Percentiles rank a stretch among this genome's conserved stretches.
These are phyloP conservation scores for Rhizophora mangle DNA, from an alignment of 345 rosid species.

Conservation along the genomic window DNA sequence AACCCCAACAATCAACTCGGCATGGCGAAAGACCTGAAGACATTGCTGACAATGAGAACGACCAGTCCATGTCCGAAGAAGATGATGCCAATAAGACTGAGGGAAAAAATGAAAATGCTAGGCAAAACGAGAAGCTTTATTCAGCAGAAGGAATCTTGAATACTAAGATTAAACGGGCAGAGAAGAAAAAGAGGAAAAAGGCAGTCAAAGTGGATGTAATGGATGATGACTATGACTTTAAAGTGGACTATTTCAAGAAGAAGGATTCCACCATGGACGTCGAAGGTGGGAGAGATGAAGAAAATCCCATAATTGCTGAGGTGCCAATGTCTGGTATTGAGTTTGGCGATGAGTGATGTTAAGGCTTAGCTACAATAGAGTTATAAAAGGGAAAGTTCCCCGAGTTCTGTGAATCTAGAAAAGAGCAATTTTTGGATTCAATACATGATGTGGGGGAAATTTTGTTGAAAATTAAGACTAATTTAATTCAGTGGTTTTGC, in stretches of 20 bases:
- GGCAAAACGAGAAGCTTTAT: conserved; percentile 74
- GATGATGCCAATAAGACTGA: conserved; percentile 29
- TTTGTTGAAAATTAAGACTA: no score
- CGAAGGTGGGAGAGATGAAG: conserved; percentile 36
- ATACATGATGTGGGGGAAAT: no score
- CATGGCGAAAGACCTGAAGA: conserved; percentile 25
- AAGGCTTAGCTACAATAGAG: not conserved
- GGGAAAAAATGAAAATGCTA: conserved; percentile 38
- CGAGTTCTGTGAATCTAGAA: no score
- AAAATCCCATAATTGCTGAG: conserved; percentile 24
- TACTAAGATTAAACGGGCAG: conserved; percentile 64
- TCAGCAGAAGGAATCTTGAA: conserved; percentile 66
- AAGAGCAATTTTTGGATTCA: no score
- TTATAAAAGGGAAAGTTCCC: no score
- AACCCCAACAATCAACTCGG: conserved; percentile 22
- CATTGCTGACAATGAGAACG: conserved; percentile 27
- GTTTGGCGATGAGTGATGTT: conserved; percentile 36
- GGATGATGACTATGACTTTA: conserved; percentile 77
- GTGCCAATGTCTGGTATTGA: conserved; percentile 54
- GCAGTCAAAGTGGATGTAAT: conserved; percentile 45
- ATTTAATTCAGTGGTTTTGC: no score
- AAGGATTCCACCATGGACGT: conserved; percentile 42
- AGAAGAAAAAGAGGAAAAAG: conserved; percentile 74
- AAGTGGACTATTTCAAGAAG: conserved; percentile 61
- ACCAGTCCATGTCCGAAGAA: conserved; percentile 44